Percentiles rank a stretch among this genome's conserved stretches.
Evolutionary conservation across 2,329 filamentous ascomycete genomes (phyloP).

Genomic region (Blastomyces parvus): DNA sequence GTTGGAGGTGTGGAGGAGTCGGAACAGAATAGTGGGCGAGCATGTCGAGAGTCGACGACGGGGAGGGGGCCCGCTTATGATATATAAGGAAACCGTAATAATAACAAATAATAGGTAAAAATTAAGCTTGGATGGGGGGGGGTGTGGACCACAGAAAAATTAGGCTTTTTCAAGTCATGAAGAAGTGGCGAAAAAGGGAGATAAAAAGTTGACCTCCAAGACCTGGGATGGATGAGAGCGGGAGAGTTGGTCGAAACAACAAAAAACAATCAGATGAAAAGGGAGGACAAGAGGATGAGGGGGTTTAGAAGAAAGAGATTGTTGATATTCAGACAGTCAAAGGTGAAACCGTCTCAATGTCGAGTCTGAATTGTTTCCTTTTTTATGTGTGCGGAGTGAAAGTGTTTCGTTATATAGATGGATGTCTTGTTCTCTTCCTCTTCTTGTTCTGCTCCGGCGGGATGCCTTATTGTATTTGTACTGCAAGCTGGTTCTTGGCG

Average conservation of each 20-base stretch:
- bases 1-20: background rate
- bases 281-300: background rate
- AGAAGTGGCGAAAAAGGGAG: background rate
- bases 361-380: background rate
- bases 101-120: background rate
- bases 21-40: constrained; percentile 7
- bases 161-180: constrained; percentile 2
- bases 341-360: background rate
- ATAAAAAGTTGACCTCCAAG: background rate
- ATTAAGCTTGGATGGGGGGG: background rate
- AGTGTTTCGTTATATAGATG: background rate
- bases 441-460: background rate
- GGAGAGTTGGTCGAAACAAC: background rate
- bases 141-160: background rate
- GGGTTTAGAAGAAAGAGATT: background rate
- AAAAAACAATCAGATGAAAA: background rate
- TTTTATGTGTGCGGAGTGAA: background rate
- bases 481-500: background rate
- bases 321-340: background rate
- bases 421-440: background rate
- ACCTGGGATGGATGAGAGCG: background rate
- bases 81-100: background rate
- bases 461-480: background rate
- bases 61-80: constrained; percentile 1
- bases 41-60: background rate